Percentiles rank a stretch among this genome's conserved stretches.
phyloP scores from a whole-genome alignment of 176 grass and related monocot species.

The Elymus sibiricus region DNA sequence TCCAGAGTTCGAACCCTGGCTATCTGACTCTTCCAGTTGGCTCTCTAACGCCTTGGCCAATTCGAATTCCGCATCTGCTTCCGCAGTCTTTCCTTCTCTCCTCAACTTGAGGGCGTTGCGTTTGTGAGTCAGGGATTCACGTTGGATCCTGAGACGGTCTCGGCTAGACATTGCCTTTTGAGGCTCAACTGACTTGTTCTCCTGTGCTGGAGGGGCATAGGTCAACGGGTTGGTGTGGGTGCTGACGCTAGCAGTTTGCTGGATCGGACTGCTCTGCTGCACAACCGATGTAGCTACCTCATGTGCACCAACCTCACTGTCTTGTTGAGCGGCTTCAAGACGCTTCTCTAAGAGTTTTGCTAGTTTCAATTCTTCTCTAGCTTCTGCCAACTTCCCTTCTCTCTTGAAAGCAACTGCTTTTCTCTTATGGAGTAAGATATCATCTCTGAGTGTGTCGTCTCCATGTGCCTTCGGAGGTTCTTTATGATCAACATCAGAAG shows the following conservation, averaged over 20 bases:
- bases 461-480: conserved; percentile 32
- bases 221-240: background rate
- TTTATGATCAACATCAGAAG: conserved; percentile 23
- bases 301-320: background rate
- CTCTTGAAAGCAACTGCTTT: conserved; percentile 82
- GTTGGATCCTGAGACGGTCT: conserved; percentile 84
- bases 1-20: conserved; percentile 40
- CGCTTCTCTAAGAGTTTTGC: conserved; percentile 61
- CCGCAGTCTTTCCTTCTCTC: conserved; percentile 77
- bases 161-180: conserved; percentile 67
- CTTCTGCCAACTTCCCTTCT: conserved; percentile 84
- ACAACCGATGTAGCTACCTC: conserved; percentile 4
- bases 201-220: conserved; percentile 27
- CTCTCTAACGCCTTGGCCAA: conserved; percentile 77
- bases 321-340: conserved; percentile 43
- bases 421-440: conserved; percentile 80
- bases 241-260: conserved; percentile 17
- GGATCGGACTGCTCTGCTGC: conserved; percentile 30
- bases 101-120: conserved; percentile 88
- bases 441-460: conserved; percentile 49
- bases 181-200: conserved; percentile 36
- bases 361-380: conserved; percentile 78
- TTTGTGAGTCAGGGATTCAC: conserved; percentile 84
- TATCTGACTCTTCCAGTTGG: conserved; percentile 74
- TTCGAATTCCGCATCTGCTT: conserved; percentile 86